These are phyloP conservation scores for Aethionema arabicum DNA, from an alignment of 345 rosid genomes.

Conservation along the genomic window DNA sequence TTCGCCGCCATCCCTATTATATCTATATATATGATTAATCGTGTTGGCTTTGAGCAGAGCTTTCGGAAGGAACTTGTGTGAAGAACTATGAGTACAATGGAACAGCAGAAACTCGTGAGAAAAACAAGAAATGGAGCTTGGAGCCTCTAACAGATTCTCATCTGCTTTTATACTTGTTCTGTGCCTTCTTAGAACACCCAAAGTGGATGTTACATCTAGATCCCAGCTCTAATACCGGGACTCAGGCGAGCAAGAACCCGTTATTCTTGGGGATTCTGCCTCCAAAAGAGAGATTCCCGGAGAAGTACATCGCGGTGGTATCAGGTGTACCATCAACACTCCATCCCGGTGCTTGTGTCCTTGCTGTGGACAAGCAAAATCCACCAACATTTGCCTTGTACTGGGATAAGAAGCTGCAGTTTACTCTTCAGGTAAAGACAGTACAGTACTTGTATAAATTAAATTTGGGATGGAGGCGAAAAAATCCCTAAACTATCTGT, in stretches of 20 bases:
- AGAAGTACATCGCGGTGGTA: slow-evolving; percentile 75
- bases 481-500: too few species aligned
- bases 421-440: slow-evolving; percentile 74
- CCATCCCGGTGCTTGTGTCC: slow-evolving; percentile 86
- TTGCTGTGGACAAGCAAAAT: slow-evolving; percentile 69
- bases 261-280: slow-evolving; percentile 79
- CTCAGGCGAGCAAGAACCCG: slow-evolving; percentile 84
- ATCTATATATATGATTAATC: slow-evolving; percentile 1
- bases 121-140: slow-evolving; percentile 71
- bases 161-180: slow-evolving; percentile 81
- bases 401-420: slow-evolving; percentile 88
- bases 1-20: too few species aligned
- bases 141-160: slow-evolving; percentile 92
- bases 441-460: too few species aligned
- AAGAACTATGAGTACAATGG: slow-evolving; percentile 82
- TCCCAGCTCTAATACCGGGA: slow-evolving; percentile 76
- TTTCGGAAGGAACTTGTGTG: slow-evolving; percentile 93
- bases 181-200: slow-evolving; percentile 93
- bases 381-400: slow-evolving; percentile 74
- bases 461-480: too few species aligned
- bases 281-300: slow-evolving; percentile 89
- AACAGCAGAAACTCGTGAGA: slow-evolving; percentile 63
- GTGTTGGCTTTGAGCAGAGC: slow-evolving; percentile 48
- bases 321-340: slow-evolving; percentile 65
- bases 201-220: slow-evolving; percentile 98